Conservation (phyloP, 108 stramenopile species). For the Chaetoceros tenuissimus region DNA sequence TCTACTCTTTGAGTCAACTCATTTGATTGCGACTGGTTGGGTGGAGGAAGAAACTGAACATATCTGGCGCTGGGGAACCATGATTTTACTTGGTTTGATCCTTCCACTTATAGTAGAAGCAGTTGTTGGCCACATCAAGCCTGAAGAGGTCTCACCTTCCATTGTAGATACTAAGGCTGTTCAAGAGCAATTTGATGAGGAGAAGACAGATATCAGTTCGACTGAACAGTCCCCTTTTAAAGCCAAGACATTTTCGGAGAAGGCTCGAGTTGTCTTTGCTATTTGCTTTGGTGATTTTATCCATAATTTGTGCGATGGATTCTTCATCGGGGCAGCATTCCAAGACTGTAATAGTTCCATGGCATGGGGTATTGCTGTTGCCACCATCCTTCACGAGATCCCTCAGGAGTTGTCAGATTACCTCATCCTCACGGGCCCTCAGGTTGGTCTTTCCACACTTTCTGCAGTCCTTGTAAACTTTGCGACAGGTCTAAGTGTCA, state of each 20-base stretch:
- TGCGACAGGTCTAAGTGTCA: conserved; percentile 44
- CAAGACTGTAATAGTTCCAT: conserved; percentile 29
- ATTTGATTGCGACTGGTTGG: background rate
- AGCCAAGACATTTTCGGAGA: conserved; percentile 3
- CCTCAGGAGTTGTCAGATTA: conserved; percentile 85
- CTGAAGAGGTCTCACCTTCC: background rate
- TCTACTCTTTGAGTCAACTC: background rate
- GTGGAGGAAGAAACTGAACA: conserved; percentile 8
- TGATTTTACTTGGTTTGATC: conserved; percentile 56
- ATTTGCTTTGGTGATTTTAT: conserved; percentile 53
- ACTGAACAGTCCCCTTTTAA: background rate
- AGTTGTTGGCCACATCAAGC: conserved; percentile 24
- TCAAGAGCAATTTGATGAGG: background rate
- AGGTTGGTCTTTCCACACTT: conserved; percentile 35
- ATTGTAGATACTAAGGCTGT: background rate
- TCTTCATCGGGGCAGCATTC: conserved; percentile 77
- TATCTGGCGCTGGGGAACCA: conserved; percentile 54
- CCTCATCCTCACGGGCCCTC: conserved; percentile 45
- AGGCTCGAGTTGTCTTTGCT: conserved; percentile 22
- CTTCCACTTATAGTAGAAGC: conserved; percentile 40
- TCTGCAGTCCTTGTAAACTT: conserved; percentile 60
- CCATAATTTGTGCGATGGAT: conserved; percentile 81
- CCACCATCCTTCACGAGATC: conserved; percentile 71
- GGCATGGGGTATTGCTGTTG: conserved; percentile 36
- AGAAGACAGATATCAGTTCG: background rate